Evolutionary conservation across 2,329 filamentous ascomycete species (phyloP).

Genomic region (Pestalotiopsis sp.): DNA sequence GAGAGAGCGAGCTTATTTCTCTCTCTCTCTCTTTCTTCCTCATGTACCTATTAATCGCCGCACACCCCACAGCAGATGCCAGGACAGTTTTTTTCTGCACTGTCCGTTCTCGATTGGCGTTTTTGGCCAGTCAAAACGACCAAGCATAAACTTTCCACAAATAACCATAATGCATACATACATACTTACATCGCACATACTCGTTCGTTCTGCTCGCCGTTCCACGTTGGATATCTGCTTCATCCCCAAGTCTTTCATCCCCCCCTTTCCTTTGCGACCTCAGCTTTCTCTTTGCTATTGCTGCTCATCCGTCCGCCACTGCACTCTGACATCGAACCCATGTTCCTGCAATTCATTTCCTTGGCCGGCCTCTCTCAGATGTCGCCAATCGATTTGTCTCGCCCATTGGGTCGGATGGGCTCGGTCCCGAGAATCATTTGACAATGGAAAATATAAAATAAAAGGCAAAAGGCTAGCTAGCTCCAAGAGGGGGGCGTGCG

Average conservation of each 20-base stretch:
- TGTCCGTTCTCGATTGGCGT: slow-evolving; percentile 10
- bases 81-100: not conserved
- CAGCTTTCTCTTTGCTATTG: no score
- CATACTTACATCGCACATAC: not conserved
- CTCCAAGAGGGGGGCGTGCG: not conserved
- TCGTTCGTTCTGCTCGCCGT: no score
- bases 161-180: not conserved
- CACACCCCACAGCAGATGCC: not conserved
- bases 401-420: no score
- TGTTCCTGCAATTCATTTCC: no score
- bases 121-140: not conserved
- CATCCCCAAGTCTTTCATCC: no score
- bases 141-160: not conserved
- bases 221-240: no score
- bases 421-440: no score
- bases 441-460: not conserved
- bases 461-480: not conserved
- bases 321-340: no score
- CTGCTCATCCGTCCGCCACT: no score
- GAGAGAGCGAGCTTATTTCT: not conserved
- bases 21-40: not conserved
- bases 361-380: no score
- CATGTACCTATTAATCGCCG: not conserved
- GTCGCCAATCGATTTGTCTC: no score
- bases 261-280: no score